These are phyloP conservation scores for Nakazawaea peltata DNA, from an alignment of 805 yeast species.

Conservation along the genomic window DNA sequence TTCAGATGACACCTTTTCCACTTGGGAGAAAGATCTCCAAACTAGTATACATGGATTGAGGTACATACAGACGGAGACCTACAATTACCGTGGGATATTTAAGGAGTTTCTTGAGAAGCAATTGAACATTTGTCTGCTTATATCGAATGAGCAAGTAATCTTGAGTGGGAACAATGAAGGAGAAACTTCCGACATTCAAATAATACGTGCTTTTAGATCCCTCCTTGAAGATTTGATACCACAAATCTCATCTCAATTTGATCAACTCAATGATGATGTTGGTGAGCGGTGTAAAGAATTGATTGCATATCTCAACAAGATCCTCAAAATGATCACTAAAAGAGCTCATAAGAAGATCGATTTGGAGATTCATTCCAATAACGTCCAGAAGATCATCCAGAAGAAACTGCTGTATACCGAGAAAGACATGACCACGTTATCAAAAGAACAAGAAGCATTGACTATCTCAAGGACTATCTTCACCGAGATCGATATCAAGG, in stretches of 20 bases:
- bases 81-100: constrained; percentile 21
- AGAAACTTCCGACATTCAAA: constrained; percentile 18
- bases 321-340: constrained; percentile 32
- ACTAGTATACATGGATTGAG: constrained; percentile 34
- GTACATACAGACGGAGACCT: constrained; percentile 24
- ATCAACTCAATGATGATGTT: constrained; percentile 20
- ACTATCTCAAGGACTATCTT: constrained; percentile 24
- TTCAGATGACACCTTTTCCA: constrained; percentile 31
- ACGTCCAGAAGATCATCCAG: constrained; percentile 29
- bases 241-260: constrained; percentile 15
- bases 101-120: constrained; percentile 16
- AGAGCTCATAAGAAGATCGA: constrained; percentile 35
- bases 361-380: constrained; percentile 27
- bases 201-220: not conserved
- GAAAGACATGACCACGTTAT: constrained; percentile 29
- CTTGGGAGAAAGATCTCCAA: constrained; percentile 36
- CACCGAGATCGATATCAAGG: constrained; percentile 29
- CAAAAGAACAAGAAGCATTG: constrained; percentile 21
- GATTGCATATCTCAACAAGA: constrained; percentile 26
- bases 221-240: not conserved
- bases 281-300: constrained; percentile 29
- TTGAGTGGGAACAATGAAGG: constrained; percentile 11
- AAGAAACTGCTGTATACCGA: constrained; percentile 25
- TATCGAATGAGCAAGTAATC: constrained; percentile 11
- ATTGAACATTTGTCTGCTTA: constrained; percentile 22